phyloP scores from a whole-genome alignment of 2,329 filamentous ascomycete species.

The Exophiala oligosperma region DNA sequence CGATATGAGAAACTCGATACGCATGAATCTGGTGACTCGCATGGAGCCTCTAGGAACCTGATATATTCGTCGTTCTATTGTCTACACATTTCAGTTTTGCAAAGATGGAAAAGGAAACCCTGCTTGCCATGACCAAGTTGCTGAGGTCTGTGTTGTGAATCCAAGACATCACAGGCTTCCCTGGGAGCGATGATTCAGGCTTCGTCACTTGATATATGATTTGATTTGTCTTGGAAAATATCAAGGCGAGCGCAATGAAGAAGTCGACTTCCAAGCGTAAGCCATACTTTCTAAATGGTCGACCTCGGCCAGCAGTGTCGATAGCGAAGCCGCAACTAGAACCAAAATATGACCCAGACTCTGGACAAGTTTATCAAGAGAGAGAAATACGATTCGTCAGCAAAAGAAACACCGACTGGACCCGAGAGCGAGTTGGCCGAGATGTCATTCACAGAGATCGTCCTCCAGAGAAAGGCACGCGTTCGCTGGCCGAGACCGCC shows the following conservation, averaged over 20 bases:
- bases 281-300: neutral
- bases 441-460: constrained; percentile 10
- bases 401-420: constrained; percentile 24
- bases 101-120: constrained; percentile 27
- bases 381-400: constrained; percentile 13
- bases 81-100: neutral
- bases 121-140: constrained; percentile 28
- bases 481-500: constrained; percentile 24
- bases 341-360: constrained; percentile 22
- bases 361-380: constrained; percentile 26
- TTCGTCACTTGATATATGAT: neutral
- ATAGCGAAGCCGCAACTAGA: neutral
- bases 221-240: neutral
- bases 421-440: constrained; percentile 21
- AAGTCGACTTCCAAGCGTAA: neutral
- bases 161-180: neutral
- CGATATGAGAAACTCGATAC: no score
- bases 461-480: constrained; percentile 16
- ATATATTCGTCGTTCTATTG: neutral
- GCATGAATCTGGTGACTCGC: no score
- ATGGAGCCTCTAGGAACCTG: no score
- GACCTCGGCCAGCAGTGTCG: neutral
- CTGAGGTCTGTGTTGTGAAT: constrained; percentile 14
- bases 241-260: neutral
- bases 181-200: neutral